phyloP scores from a whole-genome alignment of 169 alveolate species.

The Eimeria necatrix region DNA sequence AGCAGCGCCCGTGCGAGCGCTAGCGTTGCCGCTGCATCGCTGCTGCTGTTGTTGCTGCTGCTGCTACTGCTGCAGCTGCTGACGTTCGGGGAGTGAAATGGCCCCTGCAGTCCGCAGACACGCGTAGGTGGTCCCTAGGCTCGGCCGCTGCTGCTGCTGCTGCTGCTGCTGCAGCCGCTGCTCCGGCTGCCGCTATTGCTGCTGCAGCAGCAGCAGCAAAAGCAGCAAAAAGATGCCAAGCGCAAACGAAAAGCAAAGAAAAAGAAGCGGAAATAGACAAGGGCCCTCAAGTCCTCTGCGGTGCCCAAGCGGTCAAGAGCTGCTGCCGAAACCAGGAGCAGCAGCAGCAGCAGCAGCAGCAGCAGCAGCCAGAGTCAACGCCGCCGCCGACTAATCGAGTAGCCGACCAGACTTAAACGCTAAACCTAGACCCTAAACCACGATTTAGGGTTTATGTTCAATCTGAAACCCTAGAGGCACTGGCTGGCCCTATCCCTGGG shows the following conservation, averaged over 20 bases:
- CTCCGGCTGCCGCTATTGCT: not conserved
- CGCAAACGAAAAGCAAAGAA: not conserved
- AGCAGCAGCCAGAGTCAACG: constrained; percentile 26
- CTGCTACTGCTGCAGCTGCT: constrained; percentile 15
- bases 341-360: constrained; percentile 18
- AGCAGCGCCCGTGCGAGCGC: constrained; percentile 11
- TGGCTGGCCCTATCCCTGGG: not conserved
- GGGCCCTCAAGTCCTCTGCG: not conserved
- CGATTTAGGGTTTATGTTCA: not conserved
- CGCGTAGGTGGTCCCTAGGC: not conserved
- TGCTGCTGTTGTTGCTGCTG: constrained; percentile 28
- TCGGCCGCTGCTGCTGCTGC: constrained; percentile 36
- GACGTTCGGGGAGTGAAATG: not conserved
- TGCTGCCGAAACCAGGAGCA: not conserved
- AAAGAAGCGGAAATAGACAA: not conserved
- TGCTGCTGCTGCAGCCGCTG: constrained; percentile 6
- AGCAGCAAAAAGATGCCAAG: constrained; percentile 28
- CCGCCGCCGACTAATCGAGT: not conserved
- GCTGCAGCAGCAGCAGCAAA: constrained; percentile 41
- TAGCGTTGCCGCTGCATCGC: constrained; percentile 35
- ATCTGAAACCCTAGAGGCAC: not conserved
- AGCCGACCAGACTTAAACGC: not conserved
- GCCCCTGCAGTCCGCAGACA: not conserved
- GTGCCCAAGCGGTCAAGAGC: not conserved
- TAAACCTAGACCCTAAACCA: not conserved